Evolutionary conservation across 805 yeast genomes (phyloP).

Genomic region (Tetrapisispora nanseiensis): DNA sequence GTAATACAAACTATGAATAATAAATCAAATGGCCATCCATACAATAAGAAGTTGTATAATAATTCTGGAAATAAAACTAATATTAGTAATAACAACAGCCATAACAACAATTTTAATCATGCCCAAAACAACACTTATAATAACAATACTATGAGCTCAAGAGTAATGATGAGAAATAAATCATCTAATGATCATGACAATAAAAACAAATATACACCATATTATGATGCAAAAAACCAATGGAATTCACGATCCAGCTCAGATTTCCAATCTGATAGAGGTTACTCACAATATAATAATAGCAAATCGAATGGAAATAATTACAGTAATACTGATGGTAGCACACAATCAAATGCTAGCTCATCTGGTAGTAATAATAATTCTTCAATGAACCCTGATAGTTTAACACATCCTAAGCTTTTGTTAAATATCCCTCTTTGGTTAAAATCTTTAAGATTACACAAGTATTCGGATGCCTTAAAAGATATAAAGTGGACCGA

Average conservation of each 20-base stretch:
- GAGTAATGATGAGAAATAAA: background rate
- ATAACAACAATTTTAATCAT: conserved; percentile 5
- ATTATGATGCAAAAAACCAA: background rate
- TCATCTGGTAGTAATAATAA: background rate
- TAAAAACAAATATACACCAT: background rate
- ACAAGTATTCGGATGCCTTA: conserved; percentile 84
- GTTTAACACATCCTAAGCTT: conserved; percentile 42
- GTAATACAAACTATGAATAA: conserved; percentile 4
- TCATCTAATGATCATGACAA: conserved; percentile 1
- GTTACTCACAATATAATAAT: conserved; percentile 1
- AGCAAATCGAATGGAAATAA: conserved; percentile 1
- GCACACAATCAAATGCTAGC: background rate
- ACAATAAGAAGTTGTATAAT: background rate
- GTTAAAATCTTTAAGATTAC: conserved; percentile 82
- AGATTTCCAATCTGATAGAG: background rate
- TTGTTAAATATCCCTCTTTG: conserved; percentile 80
- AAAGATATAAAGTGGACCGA: conserved; percentile 70
- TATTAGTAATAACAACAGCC: background rate
- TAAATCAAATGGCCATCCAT: background rate
- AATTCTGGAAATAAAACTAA: background rate
- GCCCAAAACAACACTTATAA: background rate
- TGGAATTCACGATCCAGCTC: background rate
- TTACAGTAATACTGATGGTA: conserved; percentile 8
- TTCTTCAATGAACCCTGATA: conserved; percentile 37
- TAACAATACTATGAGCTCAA: background rate